These are phyloP conservation scores for Penicillium goetzii DNA, from an alignment of 495 filamentous ascomycete species.

Conservation along the genomic window DNA sequence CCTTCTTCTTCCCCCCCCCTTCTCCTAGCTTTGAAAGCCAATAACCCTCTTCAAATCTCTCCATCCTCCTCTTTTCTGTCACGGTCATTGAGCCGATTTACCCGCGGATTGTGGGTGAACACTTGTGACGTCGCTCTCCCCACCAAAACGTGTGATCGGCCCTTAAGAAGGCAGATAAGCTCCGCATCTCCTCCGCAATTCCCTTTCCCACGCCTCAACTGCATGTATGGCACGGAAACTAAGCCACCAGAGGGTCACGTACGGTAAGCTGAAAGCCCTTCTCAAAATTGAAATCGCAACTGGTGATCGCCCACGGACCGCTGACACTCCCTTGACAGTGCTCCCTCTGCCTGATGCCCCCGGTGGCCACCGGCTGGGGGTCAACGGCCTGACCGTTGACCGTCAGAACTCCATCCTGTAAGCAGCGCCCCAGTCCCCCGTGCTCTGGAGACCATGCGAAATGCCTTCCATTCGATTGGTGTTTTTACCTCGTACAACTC, in stretches of 20 bases:
- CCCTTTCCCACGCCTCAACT: conserved; percentile 26
- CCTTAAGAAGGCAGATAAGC: conserved; percentile 37
- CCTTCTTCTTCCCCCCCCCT: conserved; percentile 11
- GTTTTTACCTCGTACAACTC: not conserved
- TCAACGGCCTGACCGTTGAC: conserved; percentile 92
- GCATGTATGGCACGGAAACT: conserved; percentile 54
- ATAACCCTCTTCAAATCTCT: not conserved
- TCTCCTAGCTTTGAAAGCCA: not conserved
- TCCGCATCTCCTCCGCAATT: conserved; percentile 48
- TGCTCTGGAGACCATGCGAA: not conserved
- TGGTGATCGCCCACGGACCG: not conserved
- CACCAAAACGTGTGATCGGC: conserved; percentile 39
- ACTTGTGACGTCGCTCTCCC: conserved; percentile 31
- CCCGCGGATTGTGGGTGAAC: conserved; percentile 1
- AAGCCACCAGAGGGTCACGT: conserved; percentile 55
- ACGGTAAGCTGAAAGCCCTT: conserved; percentile 37
- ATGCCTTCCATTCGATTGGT: not conserved
- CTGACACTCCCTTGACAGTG: conserved; percentile 57
- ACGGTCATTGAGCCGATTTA: not conserved
- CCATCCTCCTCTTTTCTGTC: not conserved
- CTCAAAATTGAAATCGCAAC: conserved; percentile 20
- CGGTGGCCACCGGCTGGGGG: conserved; percentile 88
- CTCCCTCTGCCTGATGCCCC: conserved; percentile 90
- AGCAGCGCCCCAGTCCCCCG: conserved; percentile 40
- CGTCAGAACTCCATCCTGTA: conserved; percentile 83